Evolutionary conservation across 2,329 filamentous ascomycete species (phyloP).

Genomic region (Ceratocystis huliohia): DNA sequence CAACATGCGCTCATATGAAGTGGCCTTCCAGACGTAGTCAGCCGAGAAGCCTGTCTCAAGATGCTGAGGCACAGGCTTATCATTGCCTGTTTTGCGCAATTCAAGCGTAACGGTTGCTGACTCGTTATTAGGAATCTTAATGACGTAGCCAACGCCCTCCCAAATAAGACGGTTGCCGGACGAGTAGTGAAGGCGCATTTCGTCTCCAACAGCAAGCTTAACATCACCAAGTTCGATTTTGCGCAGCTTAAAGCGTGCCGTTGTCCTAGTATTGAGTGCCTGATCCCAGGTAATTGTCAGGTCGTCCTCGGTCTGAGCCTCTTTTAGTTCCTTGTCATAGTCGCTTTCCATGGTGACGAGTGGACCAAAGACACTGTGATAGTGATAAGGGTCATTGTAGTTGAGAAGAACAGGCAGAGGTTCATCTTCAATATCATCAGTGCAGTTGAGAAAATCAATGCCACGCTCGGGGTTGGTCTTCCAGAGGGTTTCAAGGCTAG

Average conservation of each 20-base stretch:
- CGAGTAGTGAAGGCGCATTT: constrained; percentile 86
- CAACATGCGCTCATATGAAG: constrained; percentile 98
- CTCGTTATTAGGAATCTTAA: constrained; percentile 99
- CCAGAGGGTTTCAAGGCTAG: constrained; percentile 95
- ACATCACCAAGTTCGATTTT: constrained; percentile 97
- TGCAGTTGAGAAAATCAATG: constrained; percentile 54
- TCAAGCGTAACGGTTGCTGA: constrained; percentile 96
- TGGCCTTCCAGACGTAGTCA: constrained; percentile 99
- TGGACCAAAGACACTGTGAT: constrained; percentile 96
- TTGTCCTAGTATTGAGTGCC: constrained; percentile 92
- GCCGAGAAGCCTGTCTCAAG: constrained; percentile 96
- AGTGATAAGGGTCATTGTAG: constrained; percentile 96
- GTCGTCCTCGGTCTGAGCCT: constrained; percentile 95
- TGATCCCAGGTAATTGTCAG: constrained; percentile 88
- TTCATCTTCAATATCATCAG: constrained; percentile 75
- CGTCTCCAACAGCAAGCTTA: constrained; percentile 92
- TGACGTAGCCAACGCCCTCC: constrained; percentile 97
- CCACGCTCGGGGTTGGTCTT: constrained; percentile 87
- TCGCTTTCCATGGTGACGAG: constrained; percentile 98
- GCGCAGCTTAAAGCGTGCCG: constrained; percentile 87
- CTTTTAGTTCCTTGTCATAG: constrained; percentile 97
- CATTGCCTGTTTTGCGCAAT: constrained; percentile 82
- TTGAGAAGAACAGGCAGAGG: constrained; percentile 82
- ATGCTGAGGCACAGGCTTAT: constrained; percentile 90
- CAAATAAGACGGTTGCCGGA: constrained; percentile 85